phyloP scores from a whole-genome alignment of 805 yeast genomes.

The Sugiyamaella lignohabitans region DNA sequence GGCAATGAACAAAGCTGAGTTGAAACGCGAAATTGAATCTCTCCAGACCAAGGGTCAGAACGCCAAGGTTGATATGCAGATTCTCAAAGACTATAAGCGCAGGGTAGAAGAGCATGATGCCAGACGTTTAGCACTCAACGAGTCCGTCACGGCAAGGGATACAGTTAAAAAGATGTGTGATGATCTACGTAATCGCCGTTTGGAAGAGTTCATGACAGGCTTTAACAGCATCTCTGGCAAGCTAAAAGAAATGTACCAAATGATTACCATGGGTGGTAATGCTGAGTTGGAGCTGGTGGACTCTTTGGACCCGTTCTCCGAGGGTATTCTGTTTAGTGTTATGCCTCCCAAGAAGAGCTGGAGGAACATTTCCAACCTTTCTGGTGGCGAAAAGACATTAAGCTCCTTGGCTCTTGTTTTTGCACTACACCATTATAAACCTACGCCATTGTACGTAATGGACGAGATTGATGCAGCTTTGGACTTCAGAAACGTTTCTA shows the following conservation, averaged over 20 bases:
- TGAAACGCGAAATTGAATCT: constrained; percentile 47
- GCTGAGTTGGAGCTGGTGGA: constrained; percentile 96
- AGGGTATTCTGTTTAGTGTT: constrained; percentile 92
- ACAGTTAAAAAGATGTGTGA: constrained; percentile 54
- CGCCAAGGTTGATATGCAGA: constrained; percentile 62
- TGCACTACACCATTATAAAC: constrained; percentile 92
- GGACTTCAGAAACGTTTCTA: constrained; percentile 93
- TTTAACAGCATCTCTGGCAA: constrained; percentile 80
- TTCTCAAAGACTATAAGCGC: constrained; percentile 67
- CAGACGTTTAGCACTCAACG: constrained; percentile 60
- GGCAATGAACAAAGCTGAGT: constrained; percentile 40
- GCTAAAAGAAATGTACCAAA: constrained; percentile 92
- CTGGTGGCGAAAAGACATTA: constrained; percentile 97
- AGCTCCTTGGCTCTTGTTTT: constrained; percentile 92
- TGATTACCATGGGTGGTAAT: constrained; percentile 99
- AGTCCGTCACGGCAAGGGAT: constrained; percentile 63
- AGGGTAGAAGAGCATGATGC: constrained; percentile 58
- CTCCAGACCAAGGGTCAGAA: constrained; percentile 51
- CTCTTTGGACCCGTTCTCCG: constrained; percentile 94
- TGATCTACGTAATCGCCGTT: constrained; percentile 61
- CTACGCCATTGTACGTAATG: constrained; percentile 97
- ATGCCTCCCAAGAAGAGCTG: constrained; percentile 99
- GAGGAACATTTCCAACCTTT: constrained; percentile 89
- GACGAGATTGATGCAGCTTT: constrained; percentile 99
- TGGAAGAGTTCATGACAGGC: constrained; percentile 90